phyloP scores from a whole-genome alignment of 192 early-diverging fungal genomes.

The Thamnidium elegans region DNA sequence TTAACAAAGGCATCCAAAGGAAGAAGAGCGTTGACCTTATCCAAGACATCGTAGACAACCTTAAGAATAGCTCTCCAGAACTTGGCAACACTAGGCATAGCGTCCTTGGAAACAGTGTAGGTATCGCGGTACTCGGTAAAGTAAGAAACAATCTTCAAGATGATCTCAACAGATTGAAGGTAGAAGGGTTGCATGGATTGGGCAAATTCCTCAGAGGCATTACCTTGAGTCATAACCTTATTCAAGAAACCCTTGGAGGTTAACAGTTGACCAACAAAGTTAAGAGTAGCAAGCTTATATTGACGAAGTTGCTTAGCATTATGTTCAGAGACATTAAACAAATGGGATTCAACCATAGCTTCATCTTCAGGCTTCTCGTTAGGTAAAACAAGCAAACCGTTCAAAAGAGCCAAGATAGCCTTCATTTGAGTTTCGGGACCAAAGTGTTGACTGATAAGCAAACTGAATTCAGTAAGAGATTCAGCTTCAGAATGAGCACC shows the following conservation, averaged over 20 bases:
- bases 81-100: conserved; percentile 38
- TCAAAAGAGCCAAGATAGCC: conserved; percentile 58
- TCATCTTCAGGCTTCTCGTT: conserved; percentile 44
- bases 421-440: conserved; percentile 62
- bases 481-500: conserved; percentile 57
- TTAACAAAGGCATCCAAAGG: conserved; percentile 72
- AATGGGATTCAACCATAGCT: conserved; percentile 1
- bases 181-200: conserved; percentile 46
- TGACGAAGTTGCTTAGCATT: conserved; percentile 60
- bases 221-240: conserved; percentile 42
- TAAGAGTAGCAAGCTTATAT: conserved; percentile 58
- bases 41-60: conserved; percentile 70
- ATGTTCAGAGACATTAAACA: conserved; percentile 41
- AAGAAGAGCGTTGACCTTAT: conserved; percentile 74
- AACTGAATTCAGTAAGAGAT: conserved; percentile 69
- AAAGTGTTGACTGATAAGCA: conserved; percentile 72
- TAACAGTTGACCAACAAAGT: conserved; percentile 53
- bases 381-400: conserved; percentile 50
- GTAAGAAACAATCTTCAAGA: conserved; percentile 56
- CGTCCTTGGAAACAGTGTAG: conserved; percentile 30
- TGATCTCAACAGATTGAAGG: conserved; percentile 49
- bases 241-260: conserved; percentile 49
- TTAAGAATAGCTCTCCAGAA: conserved; percentile 52
- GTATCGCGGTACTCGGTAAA: conserved; percentile 45
- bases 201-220: conserved; percentile 31